Evolutionary conservation across 768 basidiomycete genomes (phyloP).

Genomic region (Candolleomyces aberdarensis): DNA sequence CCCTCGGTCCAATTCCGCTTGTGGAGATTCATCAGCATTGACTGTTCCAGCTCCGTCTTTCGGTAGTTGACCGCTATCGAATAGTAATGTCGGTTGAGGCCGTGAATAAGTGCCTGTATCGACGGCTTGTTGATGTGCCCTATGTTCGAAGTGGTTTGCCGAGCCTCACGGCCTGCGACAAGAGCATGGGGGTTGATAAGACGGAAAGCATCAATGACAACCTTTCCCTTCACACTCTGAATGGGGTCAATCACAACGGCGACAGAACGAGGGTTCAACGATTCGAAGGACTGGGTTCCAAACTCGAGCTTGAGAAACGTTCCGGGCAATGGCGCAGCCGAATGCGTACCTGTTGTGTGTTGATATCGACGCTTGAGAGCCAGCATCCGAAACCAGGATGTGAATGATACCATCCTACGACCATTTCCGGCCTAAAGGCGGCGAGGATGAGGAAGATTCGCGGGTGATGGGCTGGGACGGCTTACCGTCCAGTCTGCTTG

Average conservation of each 20-base stretch:
- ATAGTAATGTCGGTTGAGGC: constrained; percentile 97
- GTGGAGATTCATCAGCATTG: constrained; percentile 98
- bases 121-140: constrained; percentile 99
- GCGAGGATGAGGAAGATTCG: not conserved
- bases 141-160: constrained; percentile 97
- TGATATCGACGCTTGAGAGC: constrained; percentile 98
- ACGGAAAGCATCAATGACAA: constrained; percentile 98
- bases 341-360: constrained; percentile 84
- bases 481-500: constrained; percentile 96
- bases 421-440: constrained; percentile 82
- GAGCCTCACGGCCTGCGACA: constrained; percentile 88
- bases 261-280: constrained; percentile 87
- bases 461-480: constrained; percentile 1
- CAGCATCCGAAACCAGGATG: constrained; percentile 99
- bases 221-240: constrained; percentile 98
- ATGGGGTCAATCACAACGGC: constrained; percentile 98
- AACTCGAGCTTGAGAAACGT: not conserved
- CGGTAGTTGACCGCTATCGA: constrained; percentile 96
- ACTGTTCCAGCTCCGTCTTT: constrained; percentile 97
- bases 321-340: constrained; percentile 8
- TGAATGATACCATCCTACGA: constrained; percentile 99
- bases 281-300: constrained; percentile 83
- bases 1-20: constrained; percentile 99
- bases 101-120: constrained; percentile 97
- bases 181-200: constrained; percentile 91